Conservation (phyloP, 805 yeast species). For the Metschnikowia arizonensis region DNA sequence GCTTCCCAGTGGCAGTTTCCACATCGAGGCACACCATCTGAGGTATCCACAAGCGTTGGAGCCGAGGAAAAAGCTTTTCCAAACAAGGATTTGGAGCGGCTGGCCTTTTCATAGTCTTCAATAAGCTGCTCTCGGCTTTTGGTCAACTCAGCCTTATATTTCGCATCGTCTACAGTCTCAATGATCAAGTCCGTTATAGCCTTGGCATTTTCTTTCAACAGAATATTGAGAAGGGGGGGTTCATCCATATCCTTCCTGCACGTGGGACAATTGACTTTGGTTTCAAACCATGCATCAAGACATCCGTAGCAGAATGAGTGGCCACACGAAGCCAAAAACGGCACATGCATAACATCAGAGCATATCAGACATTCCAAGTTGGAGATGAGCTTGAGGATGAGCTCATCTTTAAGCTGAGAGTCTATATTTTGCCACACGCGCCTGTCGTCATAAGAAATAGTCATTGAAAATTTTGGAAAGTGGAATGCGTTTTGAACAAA, state of each 20-base stretch:
- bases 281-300: slow-evolving; percentile 57
- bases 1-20: slow-evolving; percentile 80
- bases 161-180: slow-evolving; percentile 26
- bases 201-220: slow-evolving; percentile 45
- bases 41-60: slow-evolving; percentile 51
- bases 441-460: slow-evolving; percentile 15
- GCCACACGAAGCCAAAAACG: slow-evolving; percentile 63
- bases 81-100: slow-evolving; percentile 37
- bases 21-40: slow-evolving; percentile 73
- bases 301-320: slow-evolving; percentile 71
- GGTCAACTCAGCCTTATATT: slow-evolving; percentile 22
- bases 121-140: slow-evolving; percentile 25
- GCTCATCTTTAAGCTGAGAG: slow-evolving; percentile 22
- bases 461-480: too few species aligned
- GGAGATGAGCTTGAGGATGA: slow-evolving; percentile 20
- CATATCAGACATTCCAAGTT: slow-evolving; percentile 59
- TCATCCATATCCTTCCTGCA: slow-evolving; percentile 50
- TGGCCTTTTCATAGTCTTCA: slow-evolving; percentile 40
- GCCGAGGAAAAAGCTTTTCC: slow-evolving; percentile 49
- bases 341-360: slow-evolving; percentile 63
- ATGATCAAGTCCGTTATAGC: slow-evolving; percentile 37
- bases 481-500: too few species aligned
- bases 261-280: slow-evolving; percentile 60
- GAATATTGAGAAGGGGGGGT: slow-evolving; percentile 52
- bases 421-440: slow-evolving; percentile 16